phyloP scores from a whole-genome alignment of 441 rosid species.

The Rhodomyrtus psidioides region DNA sequence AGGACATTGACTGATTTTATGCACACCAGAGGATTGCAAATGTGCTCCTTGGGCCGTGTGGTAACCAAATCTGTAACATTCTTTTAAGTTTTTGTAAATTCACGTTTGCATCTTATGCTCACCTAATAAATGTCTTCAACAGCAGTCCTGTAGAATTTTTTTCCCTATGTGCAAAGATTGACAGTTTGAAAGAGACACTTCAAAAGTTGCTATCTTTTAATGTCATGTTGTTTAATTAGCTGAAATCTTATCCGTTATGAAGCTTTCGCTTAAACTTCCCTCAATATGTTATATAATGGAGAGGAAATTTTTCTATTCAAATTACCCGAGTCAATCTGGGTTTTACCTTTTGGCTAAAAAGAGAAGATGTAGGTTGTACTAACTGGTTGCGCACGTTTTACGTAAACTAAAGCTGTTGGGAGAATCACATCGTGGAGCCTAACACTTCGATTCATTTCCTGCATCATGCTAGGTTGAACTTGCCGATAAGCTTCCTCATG shows the following conservation, averaged over 20 bases:
- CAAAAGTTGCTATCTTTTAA: not conserved
- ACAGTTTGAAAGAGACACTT: not conserved
- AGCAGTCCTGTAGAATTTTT: not conserved
- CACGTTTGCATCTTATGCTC: not conserved
- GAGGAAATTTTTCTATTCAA: not conserved
- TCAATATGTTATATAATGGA: not conserved
- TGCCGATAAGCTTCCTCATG: constrained; percentile 77
- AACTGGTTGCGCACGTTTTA: not conserved
- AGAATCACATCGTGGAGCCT: not conserved
- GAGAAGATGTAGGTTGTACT: not conserved
- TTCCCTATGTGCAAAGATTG: not conserved
- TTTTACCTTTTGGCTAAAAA: not conserved
- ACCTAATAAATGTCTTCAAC: not conserved
- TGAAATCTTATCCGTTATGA: not conserved
- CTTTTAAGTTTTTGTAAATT: not conserved
- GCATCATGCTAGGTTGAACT: constrained; percentile 51
- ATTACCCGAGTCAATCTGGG: not conserved
- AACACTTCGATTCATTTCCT: not conserved
- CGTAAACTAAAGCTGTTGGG: not conserved
- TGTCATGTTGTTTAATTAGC: not conserved
- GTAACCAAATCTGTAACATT: constrained; percentile 23
- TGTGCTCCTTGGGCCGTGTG: constrained; percentile 70
- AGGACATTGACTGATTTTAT: constrained; percentile 81
- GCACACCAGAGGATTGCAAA: constrained; percentile 82
- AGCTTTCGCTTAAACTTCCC: not conserved